These are phyloP conservation scores for Linnemannia exigua DNA, from an alignment of 192 early-diverging fungal genomes.

Conservation along the genomic window DNA sequence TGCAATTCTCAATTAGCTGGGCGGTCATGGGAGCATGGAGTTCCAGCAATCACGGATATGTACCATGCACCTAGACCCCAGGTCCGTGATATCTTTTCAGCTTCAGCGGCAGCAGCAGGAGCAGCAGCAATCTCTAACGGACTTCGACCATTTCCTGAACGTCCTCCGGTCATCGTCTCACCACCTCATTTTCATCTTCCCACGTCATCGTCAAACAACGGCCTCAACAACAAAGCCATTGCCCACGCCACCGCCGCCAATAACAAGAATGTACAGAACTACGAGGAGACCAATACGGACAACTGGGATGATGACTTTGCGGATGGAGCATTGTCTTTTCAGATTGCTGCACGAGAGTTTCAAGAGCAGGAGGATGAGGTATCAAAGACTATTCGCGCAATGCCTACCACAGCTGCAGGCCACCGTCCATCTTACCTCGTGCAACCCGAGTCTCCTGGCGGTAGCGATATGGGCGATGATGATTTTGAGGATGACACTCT, in stretches of 20 bases:
- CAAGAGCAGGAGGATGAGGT: constrained; percentile 46
- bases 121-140: not conserved
- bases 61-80: constrained; percentile 24
- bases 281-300: constrained; percentile 32
- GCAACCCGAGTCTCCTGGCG: not conserved
- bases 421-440: not conserved
- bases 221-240: not conserved
- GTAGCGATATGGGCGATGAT: constrained; percentile 24
- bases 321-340: constrained; percentile 45
- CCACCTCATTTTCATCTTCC: constrained; percentile 24
- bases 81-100: constrained; percentile 8
- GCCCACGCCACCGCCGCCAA: constrained; percentile 3
- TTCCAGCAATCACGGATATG: constrained; percentile 29
- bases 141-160: not conserved
- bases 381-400: constrained; percentile 33
- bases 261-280: constrained; percentile 20
- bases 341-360: constrained; percentile 41
- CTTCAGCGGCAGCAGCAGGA: constrained; percentile 12
- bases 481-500: constrained; percentile 37
- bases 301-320: constrained; percentile 63
- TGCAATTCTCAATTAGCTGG: not conserved
- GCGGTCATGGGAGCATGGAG: constrained; percentile 23
- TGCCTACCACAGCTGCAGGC: not conserved
- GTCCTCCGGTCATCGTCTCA: not conserved
- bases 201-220: not conserved